Evolutionary conservation across 75 land plant genomes (phyloP), one percentile per base, ranked within the genome.

Genomic region (Selaginella moellendorffii): DNA sequence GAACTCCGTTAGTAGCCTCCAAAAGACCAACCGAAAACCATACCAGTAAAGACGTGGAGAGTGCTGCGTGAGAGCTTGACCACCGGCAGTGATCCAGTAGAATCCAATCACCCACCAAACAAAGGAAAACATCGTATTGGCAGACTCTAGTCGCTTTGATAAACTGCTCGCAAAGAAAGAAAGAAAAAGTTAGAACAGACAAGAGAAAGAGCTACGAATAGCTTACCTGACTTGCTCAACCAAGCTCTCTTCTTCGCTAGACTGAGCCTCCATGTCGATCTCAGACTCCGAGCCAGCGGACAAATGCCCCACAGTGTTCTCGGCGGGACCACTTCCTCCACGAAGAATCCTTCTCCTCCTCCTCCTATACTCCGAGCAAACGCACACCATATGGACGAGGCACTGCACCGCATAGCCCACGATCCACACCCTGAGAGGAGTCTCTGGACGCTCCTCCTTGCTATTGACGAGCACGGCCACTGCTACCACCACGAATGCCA

Each of bases 71-170:
- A 95, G 85, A 22, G 54, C 46, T 65, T 89, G 87, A 42, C 99
- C 99, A 68, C 96, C 99, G 65, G 83, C 74, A 52, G 88, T 76
- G 18, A 95, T 77, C 99, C 99, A 95, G 64, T 95, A 95, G 31
- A 95, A 83, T n/a, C 99, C 99, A 68, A 89, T 74, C 54, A 95
- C 77, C 99, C 99, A 95, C 99, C 99, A 95, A 26, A 89, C 66
- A 69, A 89, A 95, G 1, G 99, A 95, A 54, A 76, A 88, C 90
- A 95, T 84, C 56, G 99, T 89, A 53, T 89, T 89, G 2, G 80
- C 69, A 28, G 96, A 83, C 68, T 95, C 99, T 67, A 88, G 77
- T 14, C 85, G 71, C 56, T 86, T 95, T 1, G 81, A 73, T 23
- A 78, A 24, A 63, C 99, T 89, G 86, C 29, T 72, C 46, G 5